phyloP scores from a whole-genome alignment of 1,284 basidiomycete genomes.

The Rhodotorula sp. region DNA sequence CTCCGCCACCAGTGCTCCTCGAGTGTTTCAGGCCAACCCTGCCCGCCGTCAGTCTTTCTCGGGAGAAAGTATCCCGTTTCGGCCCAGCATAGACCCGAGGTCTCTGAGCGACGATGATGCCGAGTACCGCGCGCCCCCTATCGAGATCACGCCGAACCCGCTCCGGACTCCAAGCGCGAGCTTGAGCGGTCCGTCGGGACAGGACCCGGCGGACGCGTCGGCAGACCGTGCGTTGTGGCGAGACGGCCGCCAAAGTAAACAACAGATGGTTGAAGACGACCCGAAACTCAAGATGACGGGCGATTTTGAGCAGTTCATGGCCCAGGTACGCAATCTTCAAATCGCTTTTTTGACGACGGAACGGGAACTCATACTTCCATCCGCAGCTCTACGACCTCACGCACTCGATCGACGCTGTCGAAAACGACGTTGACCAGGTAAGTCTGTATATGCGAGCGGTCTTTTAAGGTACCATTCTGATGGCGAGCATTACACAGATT shows the following conservation, averaged over 20 bases:
- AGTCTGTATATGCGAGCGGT: neutral
- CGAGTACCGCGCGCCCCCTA: neutral
- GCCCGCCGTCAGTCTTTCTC: constrained; percentile 4
- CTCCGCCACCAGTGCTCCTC: constrained; percentile 6
- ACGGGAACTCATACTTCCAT: neutral
- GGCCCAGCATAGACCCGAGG: neutral
- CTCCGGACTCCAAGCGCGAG: neutral
- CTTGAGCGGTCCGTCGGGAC: neutral
- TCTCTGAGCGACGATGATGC: constrained; percentile 14
- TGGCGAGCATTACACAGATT: constrained; percentile 12
- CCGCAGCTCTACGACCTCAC: constrained; percentile 30
- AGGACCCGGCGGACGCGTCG: constrained; percentile 6
- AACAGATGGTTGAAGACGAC: constrained; percentile 8
- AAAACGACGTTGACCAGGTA: constrained; percentile 9
- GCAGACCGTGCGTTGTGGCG: constrained; percentile 8
- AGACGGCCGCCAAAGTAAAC: constrained; percentile 24
- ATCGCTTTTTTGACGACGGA: no score
- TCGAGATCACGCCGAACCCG: neutral
- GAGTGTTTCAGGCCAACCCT: neutral
- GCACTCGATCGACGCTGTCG: constrained; percentile 14
- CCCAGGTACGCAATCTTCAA: constrained; percentile 2
- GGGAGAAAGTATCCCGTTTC: neutral
- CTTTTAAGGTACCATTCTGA: no score
- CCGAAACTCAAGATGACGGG: constrained; percentile 1
- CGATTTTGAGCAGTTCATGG: constrained; percentile 23